Evolutionary conservation across 805 yeast genomes (phyloP).

Genomic region (Zygotorulaspora sp.): DNA sequence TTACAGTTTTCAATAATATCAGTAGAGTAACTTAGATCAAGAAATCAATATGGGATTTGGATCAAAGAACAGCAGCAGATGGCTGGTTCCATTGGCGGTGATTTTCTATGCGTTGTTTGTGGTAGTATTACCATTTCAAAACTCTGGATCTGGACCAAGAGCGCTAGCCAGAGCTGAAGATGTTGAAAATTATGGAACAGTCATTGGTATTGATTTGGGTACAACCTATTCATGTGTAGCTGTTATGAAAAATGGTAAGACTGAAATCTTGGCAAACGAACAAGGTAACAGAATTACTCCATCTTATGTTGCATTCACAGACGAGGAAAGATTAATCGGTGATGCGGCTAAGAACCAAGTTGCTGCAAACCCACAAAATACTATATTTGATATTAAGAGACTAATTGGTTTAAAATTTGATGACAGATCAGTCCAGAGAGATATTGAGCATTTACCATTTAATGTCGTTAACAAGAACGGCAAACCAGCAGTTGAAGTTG

Average conservation of each 20-base stretch:
- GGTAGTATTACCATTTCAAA: conserved; percentile 30
- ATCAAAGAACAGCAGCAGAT: conserved; percentile 23
- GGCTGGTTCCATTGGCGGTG: conserved; percentile 47
- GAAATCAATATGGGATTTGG: conserved; percentile 10
- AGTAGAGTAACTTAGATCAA: not conserved
- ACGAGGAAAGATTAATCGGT: conserved; percentile 88
- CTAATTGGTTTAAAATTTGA: conserved; percentile 78
- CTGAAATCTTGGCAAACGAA: conserved; percentile 90
- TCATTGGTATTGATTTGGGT: conserved; percentile 94
- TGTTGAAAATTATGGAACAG: conserved; percentile 53
- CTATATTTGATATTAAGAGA: conserved; percentile 88
- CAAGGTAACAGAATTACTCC: conserved; percentile 98
- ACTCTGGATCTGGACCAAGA: conserved; percentile 28
- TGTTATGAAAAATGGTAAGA: conserved; percentile 75
- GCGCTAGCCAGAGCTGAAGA: conserved; percentile 36
- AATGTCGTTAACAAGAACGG: conserved; percentile 63
- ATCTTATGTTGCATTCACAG: conserved; percentile 88
- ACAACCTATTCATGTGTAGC: conserved; percentile 98
- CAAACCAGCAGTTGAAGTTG: conserved; percentile 78
- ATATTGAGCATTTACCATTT: conserved; percentile 79
- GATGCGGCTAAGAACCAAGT: conserved; percentile 97
- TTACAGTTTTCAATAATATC: too few relatives aligned
- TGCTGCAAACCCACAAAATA: conserved; percentile 79
- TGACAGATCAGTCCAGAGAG: conserved; percentile 76
- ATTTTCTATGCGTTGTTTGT: conserved; percentile 30